phyloP scores from a whole-genome alignment of 257 asterid species.

The Hygrophila difformis region DNA sequence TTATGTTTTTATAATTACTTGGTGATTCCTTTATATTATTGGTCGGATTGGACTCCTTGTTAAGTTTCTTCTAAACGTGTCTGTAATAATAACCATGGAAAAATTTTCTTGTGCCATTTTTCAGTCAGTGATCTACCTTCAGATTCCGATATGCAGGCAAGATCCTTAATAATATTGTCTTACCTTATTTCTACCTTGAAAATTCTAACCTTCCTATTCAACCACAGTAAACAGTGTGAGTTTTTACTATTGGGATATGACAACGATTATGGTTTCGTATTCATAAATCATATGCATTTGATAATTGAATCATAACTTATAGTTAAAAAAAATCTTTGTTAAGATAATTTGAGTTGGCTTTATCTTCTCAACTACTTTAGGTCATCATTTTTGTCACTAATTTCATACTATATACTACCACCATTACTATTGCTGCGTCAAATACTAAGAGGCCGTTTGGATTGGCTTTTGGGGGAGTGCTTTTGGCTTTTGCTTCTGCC shows the following conservation, averaged over 20 bases:
- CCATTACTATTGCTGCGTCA: too few species aligned
- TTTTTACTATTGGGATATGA: not conserved
- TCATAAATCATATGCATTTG: slow-evolving; percentile 1
- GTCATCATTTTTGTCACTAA: slow-evolving; percentile 6
- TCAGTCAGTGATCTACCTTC: not conserved
- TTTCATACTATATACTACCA: too few species aligned
- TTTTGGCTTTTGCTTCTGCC: too few species aligned
- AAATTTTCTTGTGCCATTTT: not conserved
- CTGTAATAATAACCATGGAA: not conserved
- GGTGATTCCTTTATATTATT: not conserved
- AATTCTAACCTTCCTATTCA: not conserved
- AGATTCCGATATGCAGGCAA: not conserved
- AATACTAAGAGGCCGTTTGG: too few species aligned
- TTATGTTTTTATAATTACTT: not conserved
- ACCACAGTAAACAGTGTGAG: not conserved
- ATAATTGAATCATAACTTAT: not conserved
- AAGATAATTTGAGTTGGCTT: not conserved
- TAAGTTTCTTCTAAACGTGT: too few species aligned
- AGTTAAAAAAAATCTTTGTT: not conserved
- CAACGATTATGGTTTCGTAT: not conserved
- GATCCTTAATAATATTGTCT: not conserved
- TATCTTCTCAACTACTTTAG: slow-evolving; percentile 9
- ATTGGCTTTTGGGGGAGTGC: too few species aligned
- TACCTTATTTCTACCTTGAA: not conserved
- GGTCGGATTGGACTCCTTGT: not conserved